These are phyloP conservation scores for Puccinellia tenuiflora DNA, from an alignment of 176 grass and related monocot genomes.

Conservation along the genomic window DNA sequence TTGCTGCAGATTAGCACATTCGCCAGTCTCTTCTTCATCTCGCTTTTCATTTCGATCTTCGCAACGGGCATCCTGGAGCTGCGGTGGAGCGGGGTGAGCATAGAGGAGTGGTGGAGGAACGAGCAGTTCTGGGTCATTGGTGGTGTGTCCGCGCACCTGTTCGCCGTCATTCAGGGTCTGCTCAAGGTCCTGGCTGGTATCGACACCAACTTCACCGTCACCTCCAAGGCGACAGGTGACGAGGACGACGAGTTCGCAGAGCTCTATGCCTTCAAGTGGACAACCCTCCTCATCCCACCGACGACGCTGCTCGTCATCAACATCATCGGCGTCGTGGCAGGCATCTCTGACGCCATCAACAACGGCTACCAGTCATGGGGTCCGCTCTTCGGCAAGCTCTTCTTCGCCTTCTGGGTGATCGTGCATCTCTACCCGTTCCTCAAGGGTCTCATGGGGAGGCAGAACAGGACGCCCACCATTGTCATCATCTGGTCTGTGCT, in stretches of 20 bases:
- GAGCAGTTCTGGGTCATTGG: conserved; percentile 99
- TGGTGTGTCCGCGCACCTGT: conserved; percentile 84
- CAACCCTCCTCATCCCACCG: conserved; percentile 88
- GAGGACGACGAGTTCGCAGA: conserved; percentile 72
- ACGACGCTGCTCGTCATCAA: conserved; percentile 89
- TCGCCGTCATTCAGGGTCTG: conserved; percentile 91
- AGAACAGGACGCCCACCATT: conserved; percentile 94
- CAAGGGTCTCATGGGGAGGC: conserved; percentile 91
- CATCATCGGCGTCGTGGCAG: conserved; percentile 88
- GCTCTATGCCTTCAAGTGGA: conserved; percentile 98
- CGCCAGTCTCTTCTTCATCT: conserved; percentile 94
- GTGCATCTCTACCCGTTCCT: conserved; percentile 95
- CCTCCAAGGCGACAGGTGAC: conserved; percentile 77
- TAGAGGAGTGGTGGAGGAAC: conserved; percentile 99
- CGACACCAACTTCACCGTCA: conserved; percentile 96
- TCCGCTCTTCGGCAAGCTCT: conserved; percentile 88
- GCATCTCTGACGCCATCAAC: conserved; percentile 92
- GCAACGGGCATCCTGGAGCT: conserved; percentile 95
- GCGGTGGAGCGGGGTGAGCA: conserved; percentile 96
- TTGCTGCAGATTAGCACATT: conserved; percentile 88
- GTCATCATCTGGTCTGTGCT: conserved; percentile 92
- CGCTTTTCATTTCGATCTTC: conserved; percentile 99
- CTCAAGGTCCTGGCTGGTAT: conserved; percentile 91
- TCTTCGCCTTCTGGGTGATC: conserved; percentile 96
- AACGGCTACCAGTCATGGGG: conserved; percentile 91